These are phyloP conservation scores for Fusarium graminum DNA, from an alignment of 2,329 filamentous ascomycete genomes.

Conservation along the genomic window DNA sequence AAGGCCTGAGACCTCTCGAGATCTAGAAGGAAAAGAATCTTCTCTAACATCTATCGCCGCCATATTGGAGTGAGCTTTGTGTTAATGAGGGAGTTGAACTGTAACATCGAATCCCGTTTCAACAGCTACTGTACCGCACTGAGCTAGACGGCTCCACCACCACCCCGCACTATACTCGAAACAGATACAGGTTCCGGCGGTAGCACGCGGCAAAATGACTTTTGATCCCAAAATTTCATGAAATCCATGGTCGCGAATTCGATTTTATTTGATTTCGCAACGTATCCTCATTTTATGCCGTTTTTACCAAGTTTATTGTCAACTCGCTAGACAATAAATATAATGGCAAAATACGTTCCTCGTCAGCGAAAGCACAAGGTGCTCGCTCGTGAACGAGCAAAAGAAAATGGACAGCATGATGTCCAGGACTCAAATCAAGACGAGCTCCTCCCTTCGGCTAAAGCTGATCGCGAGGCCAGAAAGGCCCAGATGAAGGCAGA, in stretches of 20 bases:
- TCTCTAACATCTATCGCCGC: constrained; percentile 57
- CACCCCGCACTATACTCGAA: constrained; percentile 55
- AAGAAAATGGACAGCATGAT: constrained; percentile 58
- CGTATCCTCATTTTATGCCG: constrained; percentile 29
- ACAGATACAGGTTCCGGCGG: constrained; percentile 52
- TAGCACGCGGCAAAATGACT: constrained; percentile 54
- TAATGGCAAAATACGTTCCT: constrained; percentile 71
- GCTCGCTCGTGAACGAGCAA: constrained; percentile 71
- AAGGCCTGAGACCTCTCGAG: constrained; percentile 68
- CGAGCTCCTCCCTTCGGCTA: constrained; percentile 57
- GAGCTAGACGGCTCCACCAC: constrained; percentile 39
- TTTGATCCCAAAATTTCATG: constrained; percentile 54
- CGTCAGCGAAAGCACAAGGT: constrained; percentile 77
- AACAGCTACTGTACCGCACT: constrained; percentile 11
- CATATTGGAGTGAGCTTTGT: constrained; percentile 51
- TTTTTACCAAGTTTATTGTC: constrained; percentile 23
- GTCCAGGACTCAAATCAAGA: constrained; percentile 55
- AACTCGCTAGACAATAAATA: constrained; percentile 14
- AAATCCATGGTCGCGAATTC: constrained; percentile 25
- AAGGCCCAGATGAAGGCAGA: constrained; percentile 69
- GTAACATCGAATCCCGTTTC: constrained; percentile 1
- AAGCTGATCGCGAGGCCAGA: constrained; percentile 65
- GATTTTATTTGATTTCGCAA: constrained; percentile 26
- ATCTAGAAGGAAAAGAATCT: constrained; percentile 76
- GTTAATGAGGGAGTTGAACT: constrained; percentile 32